A percentile compares a stretch with the other conserved stretches of the same genome.
These are phyloP conservation scores for Aspergillus cavernicola DNA, from an alignment of 495 filamentous ascomycete genomes.

Conservation along the genomic window DNA sequence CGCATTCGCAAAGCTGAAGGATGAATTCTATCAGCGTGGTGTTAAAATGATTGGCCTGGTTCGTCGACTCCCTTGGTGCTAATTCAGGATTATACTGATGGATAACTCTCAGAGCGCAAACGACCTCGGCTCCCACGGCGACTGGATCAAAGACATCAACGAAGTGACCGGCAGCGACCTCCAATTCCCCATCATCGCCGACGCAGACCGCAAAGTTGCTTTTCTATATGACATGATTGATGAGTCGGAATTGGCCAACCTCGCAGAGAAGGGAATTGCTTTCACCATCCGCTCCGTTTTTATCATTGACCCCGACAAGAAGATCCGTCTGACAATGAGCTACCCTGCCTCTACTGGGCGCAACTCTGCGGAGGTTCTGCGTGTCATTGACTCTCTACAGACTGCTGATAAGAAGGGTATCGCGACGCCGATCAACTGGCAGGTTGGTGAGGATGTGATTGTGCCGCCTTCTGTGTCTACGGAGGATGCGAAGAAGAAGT, in stretches of 20 bases:
- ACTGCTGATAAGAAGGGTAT: constrained; percentile 60
- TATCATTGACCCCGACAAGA: constrained; percentile 67
- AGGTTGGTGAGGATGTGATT: constrained; percentile 62
- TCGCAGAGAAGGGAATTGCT: constrained; percentile 54
- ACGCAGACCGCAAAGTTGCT: constrained; percentile 61
- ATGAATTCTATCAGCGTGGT: constrained; percentile 57
- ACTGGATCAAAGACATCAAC: constrained; percentile 66
- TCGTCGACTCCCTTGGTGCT: background rate
- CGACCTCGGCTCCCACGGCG: constrained; percentile 52
- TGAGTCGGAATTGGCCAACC: constrained; percentile 52
- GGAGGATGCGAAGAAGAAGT: constrained; percentile 63
- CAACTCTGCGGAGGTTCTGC: constrained; percentile 62
- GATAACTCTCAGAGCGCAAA: constrained; percentile 47
- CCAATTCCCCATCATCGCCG: constrained; percentile 67
- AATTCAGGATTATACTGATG: background rate
- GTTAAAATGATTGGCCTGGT: constrained; percentile 65
- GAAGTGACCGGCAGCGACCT: constrained; percentile 53
- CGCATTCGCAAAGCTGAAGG: constrained; percentile 60
- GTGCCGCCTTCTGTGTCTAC: constrained; percentile 61
- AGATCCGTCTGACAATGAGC: constrained; percentile 64
- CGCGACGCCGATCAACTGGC: constrained; percentile 63
- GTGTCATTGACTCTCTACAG: constrained; percentile 64
- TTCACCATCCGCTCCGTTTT: constrained; percentile 69
- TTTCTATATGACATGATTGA: constrained; percentile 67
- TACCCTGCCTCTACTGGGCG: constrained; percentile 65